Base-by-base conservation (phyloP, 108 stramenopile genomes). In the Ochromonas danica region DNA sequence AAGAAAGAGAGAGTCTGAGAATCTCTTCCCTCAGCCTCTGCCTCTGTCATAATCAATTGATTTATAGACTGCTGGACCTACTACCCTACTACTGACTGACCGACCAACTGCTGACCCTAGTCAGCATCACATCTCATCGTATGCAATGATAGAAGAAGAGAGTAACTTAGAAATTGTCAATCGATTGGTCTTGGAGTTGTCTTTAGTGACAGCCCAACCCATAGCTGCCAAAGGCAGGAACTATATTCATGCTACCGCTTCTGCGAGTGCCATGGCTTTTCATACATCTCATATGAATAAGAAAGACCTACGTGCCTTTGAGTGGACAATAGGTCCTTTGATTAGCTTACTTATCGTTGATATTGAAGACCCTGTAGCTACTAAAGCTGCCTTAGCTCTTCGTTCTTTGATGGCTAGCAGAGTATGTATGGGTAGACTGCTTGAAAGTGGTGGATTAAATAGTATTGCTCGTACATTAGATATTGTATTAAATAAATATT, bases 351-450 rank as follows among this genome's bases (percentile, higher is more conserved):
- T 75, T 30, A 41, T n/a, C 6, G 51, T 27, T 36, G 72, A 75
- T 36, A 75, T 75, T 42, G 72, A 75, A 41, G 45, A 75, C 31
- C 72, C 72, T 33, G 6, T 75, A 10, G 72, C 72, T 14, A 33
- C 45, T 6, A 75, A 75, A 36, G 6, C 72, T 10, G 72, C 72
- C 3, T 60, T 35, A 6, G 51, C n/a, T 10, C 3, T 75, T 27
- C 72, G 72, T 25, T 6, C 40, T 31, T 25, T 75, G 3, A 42
- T 75, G 40, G 22, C n/a, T 10, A 42, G 40, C 6, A 38, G 40
- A 35, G 51, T n/a, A 31, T 75, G 72, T 25, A 75, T 75, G 72
- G 38, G 10, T 38, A 60, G 41, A 14, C 31, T 75, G 6, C 36
- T 75, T 22, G 40, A 75, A 22, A 17, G 10, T 28, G 72, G 40